Base-by-base conservation (phyloP, 75 land plant genomes). In the Selaginella tamariscina region DNA sequence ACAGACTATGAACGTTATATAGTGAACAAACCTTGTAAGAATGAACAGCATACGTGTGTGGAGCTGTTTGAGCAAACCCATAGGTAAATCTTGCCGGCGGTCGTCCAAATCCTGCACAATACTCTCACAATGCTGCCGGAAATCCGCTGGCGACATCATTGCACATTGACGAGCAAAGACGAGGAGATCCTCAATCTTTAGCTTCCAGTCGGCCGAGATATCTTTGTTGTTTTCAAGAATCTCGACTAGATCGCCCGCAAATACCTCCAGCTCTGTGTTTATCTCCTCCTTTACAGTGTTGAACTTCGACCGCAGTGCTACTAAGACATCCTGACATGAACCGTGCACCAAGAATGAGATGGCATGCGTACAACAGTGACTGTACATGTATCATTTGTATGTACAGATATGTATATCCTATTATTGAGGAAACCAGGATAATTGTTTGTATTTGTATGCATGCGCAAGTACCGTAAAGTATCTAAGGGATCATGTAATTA, bases 31-130 rank as follows among this genome's bases (percentile, higher is more conserved):
- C n/a, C 99, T 76, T 0, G 99, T 95, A 29, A 95, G 89, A 31
- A 95, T 95, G 77, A 95, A 95, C 75, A 95, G 99, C 91, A 95
- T 90, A n/a, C 87, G 84, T 0, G 96, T 95, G 72, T 90, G 84
- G 15, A 95, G 83, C 76, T 85, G 88, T 71, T 95, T 95, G 20
- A 95, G 73, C 33, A 79, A 67, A 13, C 99, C 99, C 80, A 81
- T 79, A 2, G 85, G 85, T 32, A 87, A 84, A 32, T 87, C 91
- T 73, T 95, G 99, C 1, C 99, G 86, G 26, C 78, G 79, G 70
- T 95, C 99, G 82, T 95, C 99, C 62, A 95, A 77, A n/a, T 87
- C 99, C 69, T 90, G 99, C 33, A 95, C 99, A 30, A 95, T 95
- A 60, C 91, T 80, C 74, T 95, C 99, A 77, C 99, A 95, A 56